phyloP scores from a whole-genome alignment of 768 basidiomycete genomes.

The Phlebiopsis gigantea region DNA sequence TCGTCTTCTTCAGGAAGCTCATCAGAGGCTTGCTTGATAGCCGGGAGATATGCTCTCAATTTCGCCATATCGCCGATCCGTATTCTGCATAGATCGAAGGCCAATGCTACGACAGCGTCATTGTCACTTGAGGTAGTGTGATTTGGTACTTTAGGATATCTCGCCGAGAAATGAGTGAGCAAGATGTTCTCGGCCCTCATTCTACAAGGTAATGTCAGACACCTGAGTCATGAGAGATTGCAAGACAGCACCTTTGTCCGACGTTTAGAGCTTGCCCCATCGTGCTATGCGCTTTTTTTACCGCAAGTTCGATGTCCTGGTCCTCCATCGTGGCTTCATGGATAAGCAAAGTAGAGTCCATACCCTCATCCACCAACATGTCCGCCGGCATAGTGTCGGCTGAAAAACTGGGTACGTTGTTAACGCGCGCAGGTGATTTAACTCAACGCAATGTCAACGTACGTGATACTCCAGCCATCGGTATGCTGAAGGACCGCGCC shows the following conservation, averaged over 20 bases:
- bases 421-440: neutral
- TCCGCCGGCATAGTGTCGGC: conserved; percentile 84
- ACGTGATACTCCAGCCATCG: conserved; percentile 79
- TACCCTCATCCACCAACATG: conserved; percentile 58
- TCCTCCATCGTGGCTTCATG: conserved; percentile 95
- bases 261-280: conserved; percentile 82
- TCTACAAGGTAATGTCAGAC: conserved; percentile 31
- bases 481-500: conserved; percentile 63
- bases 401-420: conserved; percentile 64
- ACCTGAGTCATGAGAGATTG: neutral
- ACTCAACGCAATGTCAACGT: conserved; percentile 23
- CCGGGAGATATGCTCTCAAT: conserved; percentile 67
- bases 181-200: conserved; percentile 83
- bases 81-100: conserved; percentile 76
- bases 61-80: conserved; percentile 83
- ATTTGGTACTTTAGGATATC: conserved; percentile 76
- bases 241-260: conserved; percentile 48
- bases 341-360: conserved; percentile 73
- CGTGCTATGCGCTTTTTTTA: conserved; percentile 81
- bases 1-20: conserved; percentile 49
- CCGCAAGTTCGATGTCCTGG: conserved; percentile 69
- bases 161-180: conserved; percentile 94
- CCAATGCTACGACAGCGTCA: conserved; percentile 49
- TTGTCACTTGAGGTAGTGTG: conserved; percentile 20
- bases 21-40: conserved; percentile 58